Evolutionary conservation across 768 basidiomycete species (phyloP).

Genomic region (Trametes punicea): DNA sequence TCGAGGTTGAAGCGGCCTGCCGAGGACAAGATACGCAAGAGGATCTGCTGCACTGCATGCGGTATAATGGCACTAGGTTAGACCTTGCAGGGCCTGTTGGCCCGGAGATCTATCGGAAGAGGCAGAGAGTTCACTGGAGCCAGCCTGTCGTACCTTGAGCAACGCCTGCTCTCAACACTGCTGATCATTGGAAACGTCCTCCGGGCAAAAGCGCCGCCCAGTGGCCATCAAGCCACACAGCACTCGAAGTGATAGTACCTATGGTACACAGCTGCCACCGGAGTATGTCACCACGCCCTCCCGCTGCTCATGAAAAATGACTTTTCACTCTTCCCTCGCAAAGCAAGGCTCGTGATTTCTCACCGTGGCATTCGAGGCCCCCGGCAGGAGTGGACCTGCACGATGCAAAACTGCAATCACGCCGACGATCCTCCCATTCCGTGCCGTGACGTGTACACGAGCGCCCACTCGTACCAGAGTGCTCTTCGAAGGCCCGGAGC

Average conservation of each 20-base stretch:
- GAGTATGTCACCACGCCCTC: too few relatives aligned
- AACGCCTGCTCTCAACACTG: not conserved
- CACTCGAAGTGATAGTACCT: too few relatives aligned
- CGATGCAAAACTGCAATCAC: not conserved
- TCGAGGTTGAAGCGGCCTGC: conserved; percentile 5
- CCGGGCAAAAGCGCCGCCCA: too few relatives aligned
- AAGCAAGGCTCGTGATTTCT: conserved; percentile 5
- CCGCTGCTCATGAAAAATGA: too few relatives aligned
- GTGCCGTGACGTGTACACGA: conserved; percentile 1
- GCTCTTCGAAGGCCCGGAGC: too few relatives aligned
- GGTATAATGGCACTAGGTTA: too few relatives aligned
- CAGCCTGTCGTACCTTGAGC: not conserved
- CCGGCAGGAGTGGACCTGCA: not conserved
- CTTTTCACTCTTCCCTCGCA: too few relatives aligned
- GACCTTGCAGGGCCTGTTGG: not conserved
- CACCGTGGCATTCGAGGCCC: not conserved
- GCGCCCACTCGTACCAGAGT: too few relatives aligned
- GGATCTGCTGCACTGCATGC: not conserved
- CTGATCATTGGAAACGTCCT: not conserved
- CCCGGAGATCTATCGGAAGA: not conserved
- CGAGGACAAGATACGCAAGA: not conserved
- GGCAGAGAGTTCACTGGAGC: not conserved
- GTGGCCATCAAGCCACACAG: too few relatives aligned
- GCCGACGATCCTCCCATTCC: conserved; percentile 9
- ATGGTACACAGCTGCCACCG: too few relatives aligned